phyloP scores from a whole-genome alignment of 768 basidiomycete genomes.

The Lactifluus hygrophoroides region DNA sequence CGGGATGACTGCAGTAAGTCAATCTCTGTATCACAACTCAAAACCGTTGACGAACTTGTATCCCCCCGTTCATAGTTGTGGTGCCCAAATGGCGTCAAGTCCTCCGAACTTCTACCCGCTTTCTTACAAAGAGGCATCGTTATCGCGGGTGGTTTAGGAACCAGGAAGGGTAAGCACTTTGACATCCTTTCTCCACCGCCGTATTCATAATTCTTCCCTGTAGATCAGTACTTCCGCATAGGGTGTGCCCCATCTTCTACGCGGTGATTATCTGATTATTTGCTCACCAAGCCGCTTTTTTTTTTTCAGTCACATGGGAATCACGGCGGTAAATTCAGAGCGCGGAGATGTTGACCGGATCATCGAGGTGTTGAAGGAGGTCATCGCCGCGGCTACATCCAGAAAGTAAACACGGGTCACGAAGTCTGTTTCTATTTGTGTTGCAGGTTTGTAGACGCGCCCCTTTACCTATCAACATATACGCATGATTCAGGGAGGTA shows the following conservation, averaged over 20 bases:
- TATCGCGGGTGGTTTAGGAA: constrained; percentile 70
- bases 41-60: background rate
- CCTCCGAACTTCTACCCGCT: constrained; percentile 68
- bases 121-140: constrained; percentile 66
- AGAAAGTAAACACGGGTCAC: no score
- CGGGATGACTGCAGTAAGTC: constrained; percentile 83
- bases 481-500: background rate
- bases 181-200: background rate
- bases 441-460: no score
- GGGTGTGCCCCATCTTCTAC: constrained; percentile 36
- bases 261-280: background rate
- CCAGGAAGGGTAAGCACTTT: constrained; percentile 8
- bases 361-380: constrained; percentile 53
- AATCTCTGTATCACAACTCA: background rate
- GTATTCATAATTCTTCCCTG: constrained; percentile 11
- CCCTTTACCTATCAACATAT: background rate
- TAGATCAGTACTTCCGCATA: constrained; percentile 87
- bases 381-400: constrained; percentile 35
- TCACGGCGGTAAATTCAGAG: constrained; percentile 60
- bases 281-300: background rate
- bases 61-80: constrained; percentile 43
- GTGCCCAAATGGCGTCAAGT: constrained; percentile 73
- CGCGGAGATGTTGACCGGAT: constrained; percentile 74
- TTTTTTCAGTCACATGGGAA: constrained; percentile 72
- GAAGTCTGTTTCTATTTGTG: no score